Base-by-base conservation (phyloP, 2,329 filamentous ascomycete species). In the Tolypocladium ovalisporum region DNA sequence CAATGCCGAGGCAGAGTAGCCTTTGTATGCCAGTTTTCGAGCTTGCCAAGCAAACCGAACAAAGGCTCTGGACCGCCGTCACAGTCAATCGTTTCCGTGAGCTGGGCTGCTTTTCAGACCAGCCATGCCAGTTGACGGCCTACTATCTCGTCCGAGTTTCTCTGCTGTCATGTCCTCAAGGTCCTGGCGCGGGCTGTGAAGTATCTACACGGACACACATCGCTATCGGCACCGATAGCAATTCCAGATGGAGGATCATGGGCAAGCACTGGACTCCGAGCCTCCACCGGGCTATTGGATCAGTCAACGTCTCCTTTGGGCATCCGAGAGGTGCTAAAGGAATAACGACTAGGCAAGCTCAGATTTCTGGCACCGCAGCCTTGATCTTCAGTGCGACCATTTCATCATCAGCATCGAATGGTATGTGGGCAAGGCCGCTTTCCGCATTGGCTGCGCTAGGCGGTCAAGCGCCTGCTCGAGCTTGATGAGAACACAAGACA, bases 141-240 rank as follows among this genome's bases (percentile, higher is more conserved):
- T 66, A 64, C 15, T 78, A 77, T 60, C 64, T 81, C 15, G 79
- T n/a, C 79, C 0, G 80, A 83, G 62, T 71, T 73, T 2, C 68
- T 83, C 15, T 79, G 79, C 60, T 84, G 80, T 80, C 80, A 83
- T 62, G 79, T 83, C 10, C 69, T 79, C 15, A 64, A 70, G 13
- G 76, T 75, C 9, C 65, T 82, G 52, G 66, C 77, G 17, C 70
- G 71, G n/a, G 79, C 78, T 2, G 70, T 83, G 42, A 66, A 75
- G 35, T 82, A 77, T 71, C 67, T 83, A 24, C 81, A 84, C 51
- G 80, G 80, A 19, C 32, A 66, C 65, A 66, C 5, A 61, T 69
- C 15, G 60, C 63, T 34, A 58, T 59, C 24, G 55, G 66, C 40
- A 53, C 56, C 40, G 35, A 58, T 3, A 35, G 58, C 12, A 27